A percentile compares a stretch with the other conserved stretches of the same genome.
Evolutionary conservation across 345 rosid species (phyloP).

Genomic region (Linum trigynum): DNA sequence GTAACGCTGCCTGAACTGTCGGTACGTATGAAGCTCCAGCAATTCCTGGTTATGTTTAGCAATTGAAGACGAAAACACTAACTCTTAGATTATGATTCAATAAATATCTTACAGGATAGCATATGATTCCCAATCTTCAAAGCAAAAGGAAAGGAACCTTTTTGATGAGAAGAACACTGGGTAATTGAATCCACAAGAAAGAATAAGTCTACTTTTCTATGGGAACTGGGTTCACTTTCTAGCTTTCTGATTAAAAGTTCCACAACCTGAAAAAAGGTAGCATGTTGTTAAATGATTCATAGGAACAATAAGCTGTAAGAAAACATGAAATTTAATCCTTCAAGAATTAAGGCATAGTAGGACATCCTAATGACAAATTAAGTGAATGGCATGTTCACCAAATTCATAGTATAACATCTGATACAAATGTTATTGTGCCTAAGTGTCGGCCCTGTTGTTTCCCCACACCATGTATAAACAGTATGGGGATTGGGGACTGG

Average conservation of each 20-base stretch:
- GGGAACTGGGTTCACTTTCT: conserved; percentile 75
- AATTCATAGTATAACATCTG: no score
- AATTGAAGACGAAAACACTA: background rate
- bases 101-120: background rate
- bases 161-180: conserved; percentile 85
- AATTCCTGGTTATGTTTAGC: conserved; percentile 37
- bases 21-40: conserved; percentile 86
- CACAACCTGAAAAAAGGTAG: conserved; percentile 53
- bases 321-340: background rate
- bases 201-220: conserved; percentile 80
- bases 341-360: no score
- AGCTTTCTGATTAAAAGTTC: conserved; percentile 81
- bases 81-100: background rate
- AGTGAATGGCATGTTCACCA: background rate
- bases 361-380: background rate
- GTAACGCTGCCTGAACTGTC: conserved; percentile 77
- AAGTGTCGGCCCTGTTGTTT: no score
- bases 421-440: no score
- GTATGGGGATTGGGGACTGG: no score
- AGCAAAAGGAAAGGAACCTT: conserved; percentile 34
- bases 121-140: no score
- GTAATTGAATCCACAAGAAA: conserved; percentile 95
- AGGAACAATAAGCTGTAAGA: background rate
- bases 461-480: no score
- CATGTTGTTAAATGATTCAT: background rate